A percentile compares a stretch with the other conserved stretches of the same genome.
phyloP scores from a whole-genome alignment of 2,329 filamentous ascomycete genomes.

The Ilyonectria mors-panacis region DNA sequence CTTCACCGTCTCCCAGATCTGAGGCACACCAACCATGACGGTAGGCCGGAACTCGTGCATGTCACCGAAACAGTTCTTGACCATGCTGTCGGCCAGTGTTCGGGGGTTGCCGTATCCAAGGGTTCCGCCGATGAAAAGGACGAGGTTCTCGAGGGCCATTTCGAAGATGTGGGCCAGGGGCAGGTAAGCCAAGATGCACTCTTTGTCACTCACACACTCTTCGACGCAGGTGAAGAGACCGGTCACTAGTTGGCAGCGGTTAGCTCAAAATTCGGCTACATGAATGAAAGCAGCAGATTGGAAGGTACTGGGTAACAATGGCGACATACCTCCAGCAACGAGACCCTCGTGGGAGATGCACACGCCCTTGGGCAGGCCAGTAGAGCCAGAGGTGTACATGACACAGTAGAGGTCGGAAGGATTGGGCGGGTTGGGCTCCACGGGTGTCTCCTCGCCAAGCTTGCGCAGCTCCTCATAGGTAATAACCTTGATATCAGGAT shows the following conservation, averaged over 20 bases:
- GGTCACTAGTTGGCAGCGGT: conserved; percentile 67
- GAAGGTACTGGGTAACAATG: not conserved
- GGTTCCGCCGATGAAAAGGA: conserved; percentile 89
- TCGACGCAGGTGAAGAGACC: conserved; percentile 86
- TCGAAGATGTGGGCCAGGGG: conserved; percentile 97
- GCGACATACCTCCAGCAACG: conserved; percentile 75
- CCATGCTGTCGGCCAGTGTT: conserved; percentile 87
- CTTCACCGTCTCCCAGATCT: conserved; percentile 97
- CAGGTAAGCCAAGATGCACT: conserved; percentile 90
- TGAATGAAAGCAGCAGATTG: not conserved
- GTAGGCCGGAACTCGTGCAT: conserved; percentile 93
- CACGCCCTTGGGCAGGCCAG: conserved; percentile 90
- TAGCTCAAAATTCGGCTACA: conserved; percentile 33
- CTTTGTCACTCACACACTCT: conserved; percentile 81
- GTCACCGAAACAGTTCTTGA: conserved; percentile 92
- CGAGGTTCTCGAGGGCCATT: conserved; percentile 94
- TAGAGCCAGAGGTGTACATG: conserved; percentile 91
- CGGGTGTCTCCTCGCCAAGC: conserved; percentile 76
- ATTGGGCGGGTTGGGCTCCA: conserved; percentile 79
- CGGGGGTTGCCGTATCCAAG: conserved; percentile 94
- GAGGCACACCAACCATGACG: conserved; percentile 93
- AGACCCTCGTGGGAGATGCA: conserved; percentile 86
- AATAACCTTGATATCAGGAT: conserved; percentile 68
- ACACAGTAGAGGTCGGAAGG: conserved; percentile 86
- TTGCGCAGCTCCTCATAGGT: conserved; percentile 69